Evolutionary conservation across 352 stramenopile species (phyloP), one percentile per base, ranked within the genome.

Genomic region (Hyaloperonospora arabidopsidis): DNA sequence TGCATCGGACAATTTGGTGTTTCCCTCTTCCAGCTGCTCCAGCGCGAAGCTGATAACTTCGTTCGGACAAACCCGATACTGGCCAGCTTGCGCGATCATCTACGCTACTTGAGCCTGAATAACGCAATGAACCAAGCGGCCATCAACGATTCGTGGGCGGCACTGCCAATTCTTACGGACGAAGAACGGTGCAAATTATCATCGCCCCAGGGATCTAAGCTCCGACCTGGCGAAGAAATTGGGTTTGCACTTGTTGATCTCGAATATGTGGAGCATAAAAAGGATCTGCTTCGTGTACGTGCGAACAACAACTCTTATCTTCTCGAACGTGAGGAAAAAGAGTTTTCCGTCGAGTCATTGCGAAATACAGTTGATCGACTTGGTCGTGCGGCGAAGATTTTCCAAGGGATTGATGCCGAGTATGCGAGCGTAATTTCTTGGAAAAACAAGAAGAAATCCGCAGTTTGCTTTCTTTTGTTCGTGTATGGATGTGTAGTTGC

Each of bases 371-470:
- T 92, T 32, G 79, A 92, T 34, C 79, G 84, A 2, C 72, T 92
- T 55, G 67, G 68, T 29, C 76, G 81, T 12, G 74, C 84, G 15
- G 68, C 88, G 23, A 78, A 83, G 40, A 59, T 72, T 3, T 75
- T 91, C n/a, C 78, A 87, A 49, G 86, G 74, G 59, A 59, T 88
- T 43, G 84, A 92, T 53, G 69, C 78, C 17, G 70, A 86, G 46
- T 94, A 94, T 51, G 66, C 61, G 25, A 72, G 84, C 28, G 70
- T 94, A 14, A 94, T 94, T 51, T 75, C 79, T 17, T 94, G 84
- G 84, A 92, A 90, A 46, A 84, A 90, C 72, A 86, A 76, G 48
- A 83, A 78, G 49, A 90, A 87, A 49, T 94, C 84, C 7, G 66
- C 61, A 7, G 59, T 91, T 6, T 78, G 67, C 47, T 75, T 94